Evolutionary conservation across 1,139 yeast species (phyloP), one percentile per base, ranked within the genome.

Genomic region (Yamadazyma oceani): DNA sequence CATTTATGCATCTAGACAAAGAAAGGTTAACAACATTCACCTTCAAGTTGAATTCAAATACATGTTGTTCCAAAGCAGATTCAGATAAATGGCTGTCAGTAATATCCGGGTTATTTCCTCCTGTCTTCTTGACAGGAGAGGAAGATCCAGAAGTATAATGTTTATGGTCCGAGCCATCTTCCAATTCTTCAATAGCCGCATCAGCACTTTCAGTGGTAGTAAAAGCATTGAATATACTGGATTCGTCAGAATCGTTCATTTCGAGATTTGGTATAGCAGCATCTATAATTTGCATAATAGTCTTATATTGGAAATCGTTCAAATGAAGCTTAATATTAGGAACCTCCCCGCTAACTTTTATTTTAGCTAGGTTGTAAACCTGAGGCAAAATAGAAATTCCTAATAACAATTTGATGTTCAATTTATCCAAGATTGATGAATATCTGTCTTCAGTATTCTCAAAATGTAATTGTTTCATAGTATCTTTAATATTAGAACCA

Each of bases 251-350:
- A 4, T 63, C 72, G 1, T 45, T 34, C 17, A 42, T 50, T 10
- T 69, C 77, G 41, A 80, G 65, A 34, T 74, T 66, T 1, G 97
- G 97, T 13, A 90, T 70, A 21, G 85, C 79, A 16, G 69, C 74
- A 42, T 85, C 85, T 34, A 89, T 64, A 33, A 92, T 67, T 40
- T 82, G 79, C 90, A 92, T 82, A 53, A 92, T 68, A 1, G 90
- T 79, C 55, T 88, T 86, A 62, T 94, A 94, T 54, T 94, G 96
- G 49, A 82, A 84, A 56, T 94, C 98, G 49, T 88, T 87, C 54
- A 92, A 62, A 19, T 85, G 75, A 7, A 94, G 79, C 24, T 72
- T 70, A 44, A 94, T 72, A 25, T 67, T 66, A 0, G 97, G 96
- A n/a, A 94, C 75, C 44, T 81, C 81, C 11, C 95, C 97, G 17